Evolutionary conservation across 495 filamentous ascomycete genomes (phyloP).

Genomic region (Penicillium atrosanguineum): DNA sequence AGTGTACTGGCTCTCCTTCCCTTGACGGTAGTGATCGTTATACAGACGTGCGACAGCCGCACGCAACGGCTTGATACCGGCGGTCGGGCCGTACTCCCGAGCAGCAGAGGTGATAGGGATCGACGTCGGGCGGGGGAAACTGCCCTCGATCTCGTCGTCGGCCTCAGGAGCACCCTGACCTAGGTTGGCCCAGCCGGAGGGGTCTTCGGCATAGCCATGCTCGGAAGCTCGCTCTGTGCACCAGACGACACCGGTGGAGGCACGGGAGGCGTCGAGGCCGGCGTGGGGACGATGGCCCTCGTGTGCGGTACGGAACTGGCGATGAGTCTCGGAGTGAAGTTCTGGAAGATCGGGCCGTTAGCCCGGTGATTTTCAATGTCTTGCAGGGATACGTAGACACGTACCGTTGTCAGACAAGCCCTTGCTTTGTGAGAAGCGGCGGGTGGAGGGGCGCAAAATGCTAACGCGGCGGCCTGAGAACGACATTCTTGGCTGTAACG

Average conservation of each 20-base stretch:
- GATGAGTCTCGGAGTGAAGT: slow-evolving; percentile 74
- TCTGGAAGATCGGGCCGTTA: slow-evolving; percentile 42
- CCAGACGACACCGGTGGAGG: slow-evolving; percentile 83
- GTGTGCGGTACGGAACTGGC: slow-evolving; percentile 80
- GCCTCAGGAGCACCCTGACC: slow-evolving; percentile 95
- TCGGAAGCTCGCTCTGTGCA: slow-evolving; percentile 79
- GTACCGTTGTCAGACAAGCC: slow-evolving; percentile 45
- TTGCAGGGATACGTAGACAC: slow-evolving; percentile 8
- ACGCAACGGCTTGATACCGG: slow-evolving; percentile 86
- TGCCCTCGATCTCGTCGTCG: slow-evolving; percentile 87
- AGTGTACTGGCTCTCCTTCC: slow-evolving; percentile 87
- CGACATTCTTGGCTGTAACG: slow-evolving; percentile 37
- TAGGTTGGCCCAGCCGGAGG: slow-evolving; percentile 83
- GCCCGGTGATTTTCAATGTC: slow-evolving; percentile 1
- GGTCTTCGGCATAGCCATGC: slow-evolving; percentile 78
- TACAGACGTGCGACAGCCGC: slow-evolving; percentile 90
- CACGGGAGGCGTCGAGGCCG: slow-evolving; percentile 79
- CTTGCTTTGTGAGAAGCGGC: slow-evolving; percentile 39
- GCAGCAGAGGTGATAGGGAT: slow-evolving; percentile 74
- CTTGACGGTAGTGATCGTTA: slow-evolving; percentile 86
- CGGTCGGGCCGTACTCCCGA: slow-evolving; percentile 90
- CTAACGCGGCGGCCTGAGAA: slow-evolving; percentile 51
- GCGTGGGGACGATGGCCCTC: slow-evolving; percentile 88
- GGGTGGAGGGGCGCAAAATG: slow-evolving; percentile 42
- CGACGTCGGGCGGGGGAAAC: slow-evolving; percentile 78